A percentile compares a stretch with the other conserved stretches of the same genome.
Evolutionary conservation across 108 stramenopile species (phyloP).

Genomic region (Nitzschia sp.): DNA sequence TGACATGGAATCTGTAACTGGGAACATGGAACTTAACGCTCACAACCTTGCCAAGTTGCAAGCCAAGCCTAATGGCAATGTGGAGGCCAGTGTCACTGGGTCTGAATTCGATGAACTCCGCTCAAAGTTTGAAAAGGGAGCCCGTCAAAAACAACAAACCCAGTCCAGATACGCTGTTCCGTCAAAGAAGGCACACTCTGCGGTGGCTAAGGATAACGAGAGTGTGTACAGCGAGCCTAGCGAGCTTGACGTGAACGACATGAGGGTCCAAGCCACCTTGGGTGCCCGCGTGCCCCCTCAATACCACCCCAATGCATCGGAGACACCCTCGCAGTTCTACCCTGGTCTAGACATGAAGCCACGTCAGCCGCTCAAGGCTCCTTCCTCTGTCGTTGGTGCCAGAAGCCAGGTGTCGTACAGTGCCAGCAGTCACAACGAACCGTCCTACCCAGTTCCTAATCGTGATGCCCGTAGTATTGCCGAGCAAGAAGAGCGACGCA

Average conservation of each 20-base stretch:
- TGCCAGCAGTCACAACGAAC: background rate
- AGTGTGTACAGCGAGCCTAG: slow-evolving; percentile 17
- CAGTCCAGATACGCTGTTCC: background rate
- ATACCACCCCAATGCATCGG: slow-evolving; percentile 1
- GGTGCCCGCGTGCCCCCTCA: slow-evolving; percentile 1
- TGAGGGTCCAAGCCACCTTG: slow-evolving; percentile 5
- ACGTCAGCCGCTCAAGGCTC: background rate
- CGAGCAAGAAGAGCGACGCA: slow-evolving; percentile 3
- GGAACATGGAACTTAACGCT: background rate
- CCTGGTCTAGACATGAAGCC: background rate
- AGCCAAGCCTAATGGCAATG: slow-evolving; percentile 10
- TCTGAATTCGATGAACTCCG: slow-evolving; percentile 6
- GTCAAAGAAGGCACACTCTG: background rate
- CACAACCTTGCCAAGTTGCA: slow-evolving; percentile 6
- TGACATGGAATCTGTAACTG: slow-evolving; percentile 1
- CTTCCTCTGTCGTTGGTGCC: slow-evolving; percentile 4
- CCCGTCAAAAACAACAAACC: no score
- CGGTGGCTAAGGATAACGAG: background rate
- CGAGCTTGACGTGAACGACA: slow-evolving; percentile 10
- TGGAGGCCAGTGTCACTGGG: slow-evolving; percentile 5
- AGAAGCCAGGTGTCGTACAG: background rate
- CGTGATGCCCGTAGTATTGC: slow-evolving; percentile 7
- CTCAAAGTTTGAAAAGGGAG: slow-evolving; percentile 1
- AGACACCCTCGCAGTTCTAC: background rate
- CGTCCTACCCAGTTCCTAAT: background rate